Evolutionary conservation across 768 basidiomycete genomes (phyloP), one percentile per base, ranked within the genome.

Genomic region (Boletales sp.): DNA sequence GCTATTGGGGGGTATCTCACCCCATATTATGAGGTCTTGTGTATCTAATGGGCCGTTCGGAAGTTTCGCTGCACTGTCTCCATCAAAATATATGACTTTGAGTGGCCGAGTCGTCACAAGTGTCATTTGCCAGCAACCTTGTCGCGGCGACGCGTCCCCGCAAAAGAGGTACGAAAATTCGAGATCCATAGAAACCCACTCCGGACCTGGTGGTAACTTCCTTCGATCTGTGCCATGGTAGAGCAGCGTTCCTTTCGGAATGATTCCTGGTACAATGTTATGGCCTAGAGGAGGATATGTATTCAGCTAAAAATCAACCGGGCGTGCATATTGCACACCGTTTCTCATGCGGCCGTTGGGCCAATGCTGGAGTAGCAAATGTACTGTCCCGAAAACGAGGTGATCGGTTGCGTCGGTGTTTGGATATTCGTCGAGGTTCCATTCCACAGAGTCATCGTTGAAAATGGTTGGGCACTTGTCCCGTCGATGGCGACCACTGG

Each of bases 161-260:
- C 17, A 8, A 9, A 77, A 74, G 6, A 72, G 29, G 18, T 71
- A 70, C 0, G 67, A 62, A 41, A 64, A 60, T 40, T 70, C 69
- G 1, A 63, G 59, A 45, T 70, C 63, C 5, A 56, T 61, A 9
- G 64, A 65, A 6, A 47, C 51, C 68, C 69, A 70, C 19, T 67
- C 65, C 7, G 60, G 58, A 15, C 31, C 48, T 5, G 48, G 37
- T 7, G 69, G 67, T 8, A 63, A 42, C 10, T 52, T 47, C 2
- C 50, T 38, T 21, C 53, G 18, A 43, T 27, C 12, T 8, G 36
- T 39, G 5, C 40, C 41, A 38, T 51, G 45, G 18, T 47, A 43
- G 29, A 52, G 45, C 37, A 30, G 30, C 9, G 51, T 52, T 10
- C 51, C 51, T 43, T 37, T 38, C 6, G 51, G 51, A 24, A 52